phyloP scores from a whole-genome alignment of 306 rosid genomes.

The Quercus engelmannii region DNA sequence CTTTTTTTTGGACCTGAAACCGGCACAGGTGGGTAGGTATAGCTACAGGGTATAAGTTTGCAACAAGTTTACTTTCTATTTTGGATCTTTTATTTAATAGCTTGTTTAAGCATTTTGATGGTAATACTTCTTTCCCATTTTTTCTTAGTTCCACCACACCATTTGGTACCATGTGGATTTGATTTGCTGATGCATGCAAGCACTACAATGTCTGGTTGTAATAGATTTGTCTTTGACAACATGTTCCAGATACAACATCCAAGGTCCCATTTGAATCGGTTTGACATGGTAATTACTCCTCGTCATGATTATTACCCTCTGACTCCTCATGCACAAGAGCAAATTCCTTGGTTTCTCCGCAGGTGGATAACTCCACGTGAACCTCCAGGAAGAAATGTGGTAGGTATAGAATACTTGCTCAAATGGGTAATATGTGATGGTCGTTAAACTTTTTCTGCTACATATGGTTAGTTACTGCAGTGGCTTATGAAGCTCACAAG shows the following conservation, averaged over 20 bases:
- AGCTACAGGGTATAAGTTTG: not conserved
- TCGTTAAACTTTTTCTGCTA: not conserved
- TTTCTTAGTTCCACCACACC: not conserved
- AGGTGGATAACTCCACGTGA: conserved; percentile 84
- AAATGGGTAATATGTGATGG: not conserved
- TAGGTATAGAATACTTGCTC: conserved; percentile 32
- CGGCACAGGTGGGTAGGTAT: no score
- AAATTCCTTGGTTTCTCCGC: conserved; percentile 76
- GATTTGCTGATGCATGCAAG: conserved; percentile 4
- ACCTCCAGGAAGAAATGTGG: conserved; percentile 83
- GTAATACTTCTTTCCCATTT: not conserved
- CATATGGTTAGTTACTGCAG: conserved; percentile 8
- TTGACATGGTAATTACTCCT: conserved; percentile 87
- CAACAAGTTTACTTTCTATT: not conserved
- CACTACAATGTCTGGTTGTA: conserved; percentile 13
- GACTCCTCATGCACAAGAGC: conserved; percentile 64
- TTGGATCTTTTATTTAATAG: not conserved
- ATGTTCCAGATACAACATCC: conserved; percentile 90
- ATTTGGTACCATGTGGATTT: not conserved
- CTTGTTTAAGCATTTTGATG: not conserved
- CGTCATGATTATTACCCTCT: conserved; percentile 78
- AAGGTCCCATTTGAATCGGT: conserved; percentile 60
- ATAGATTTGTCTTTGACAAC: conserved; percentile 14
- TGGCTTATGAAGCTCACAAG: conserved; percentile 16
- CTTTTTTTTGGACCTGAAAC: no score